phyloP scores from a whole-genome alignment of 2,329 filamentous ascomycete genomes.

The Neofusicoccum laricinum region DNA sequence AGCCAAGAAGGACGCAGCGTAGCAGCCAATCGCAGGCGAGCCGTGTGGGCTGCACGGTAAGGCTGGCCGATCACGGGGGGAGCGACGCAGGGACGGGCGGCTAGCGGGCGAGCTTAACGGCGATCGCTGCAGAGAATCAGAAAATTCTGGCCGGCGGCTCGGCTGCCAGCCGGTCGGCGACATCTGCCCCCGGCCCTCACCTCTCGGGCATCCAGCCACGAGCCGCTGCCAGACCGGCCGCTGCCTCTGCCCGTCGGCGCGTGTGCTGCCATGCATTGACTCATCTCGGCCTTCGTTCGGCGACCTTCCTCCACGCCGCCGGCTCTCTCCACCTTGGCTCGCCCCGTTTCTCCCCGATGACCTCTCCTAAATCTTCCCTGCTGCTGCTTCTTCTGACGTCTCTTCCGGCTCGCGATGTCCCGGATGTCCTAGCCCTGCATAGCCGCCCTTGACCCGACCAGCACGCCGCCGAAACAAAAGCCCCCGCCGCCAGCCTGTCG shows the following conservation, averaged over 20 bases:
- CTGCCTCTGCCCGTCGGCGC: too few relatives aligned
- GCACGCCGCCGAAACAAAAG: not conserved
- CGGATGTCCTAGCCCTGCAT: not conserved
- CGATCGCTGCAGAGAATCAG: not conserved
- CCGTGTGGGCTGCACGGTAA: not conserved
- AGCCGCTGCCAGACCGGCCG: not conserved
- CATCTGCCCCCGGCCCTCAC: not conserved
- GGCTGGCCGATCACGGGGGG: not conserved
- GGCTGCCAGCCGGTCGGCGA: not conserved
- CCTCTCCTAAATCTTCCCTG: not conserved
- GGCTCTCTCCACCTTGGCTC: not conserved
- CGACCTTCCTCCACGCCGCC: not conserved
- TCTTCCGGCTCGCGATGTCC: not conserved
- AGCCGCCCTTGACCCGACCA: not conserved
- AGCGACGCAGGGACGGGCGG: not conserved
- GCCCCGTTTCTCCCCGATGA: not conserved
- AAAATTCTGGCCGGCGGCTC: not conserved
- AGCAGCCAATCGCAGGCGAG: too few relatives aligned
- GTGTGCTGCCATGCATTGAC: not conserved
- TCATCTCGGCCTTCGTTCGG: conserved; percentile 3
- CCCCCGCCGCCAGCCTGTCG: not conserved
- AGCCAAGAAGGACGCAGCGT: too few relatives aligned
- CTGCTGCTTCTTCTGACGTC: not conserved
- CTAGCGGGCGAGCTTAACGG: not conserved
- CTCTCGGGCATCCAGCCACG: not conserved